Evolutionary conservation across 192 early-diverging fungal species (phyloP).

Genomic region (Haplosporangium gracile): DNA sequence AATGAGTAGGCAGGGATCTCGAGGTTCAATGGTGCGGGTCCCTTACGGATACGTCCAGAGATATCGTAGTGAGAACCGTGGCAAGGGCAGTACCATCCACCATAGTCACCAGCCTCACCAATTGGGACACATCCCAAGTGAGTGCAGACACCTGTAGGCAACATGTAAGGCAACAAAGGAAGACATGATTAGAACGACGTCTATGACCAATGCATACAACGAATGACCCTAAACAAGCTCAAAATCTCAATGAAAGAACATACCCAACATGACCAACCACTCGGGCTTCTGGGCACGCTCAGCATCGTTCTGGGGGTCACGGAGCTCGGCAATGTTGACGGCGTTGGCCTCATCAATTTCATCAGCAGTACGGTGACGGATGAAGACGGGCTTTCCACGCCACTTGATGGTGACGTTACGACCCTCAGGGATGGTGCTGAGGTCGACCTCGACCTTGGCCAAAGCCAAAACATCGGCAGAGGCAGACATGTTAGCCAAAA

Average conservation of each 20-base stretch:
- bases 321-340: slow-evolving; percentile 83
- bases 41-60: slow-evolving; percentile 97
- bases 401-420: slow-evolving; percentile 99
- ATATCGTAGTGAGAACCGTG: slow-evolving; percentile 99
- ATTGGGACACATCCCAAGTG: slow-evolving; percentile 98
- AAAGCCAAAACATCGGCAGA: slow-evolving; percentile 98
- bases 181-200: background rate
- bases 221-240: background rate
- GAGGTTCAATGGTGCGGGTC: slow-evolving; percentile 98
- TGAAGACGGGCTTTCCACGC: slow-evolving; percentile 99
- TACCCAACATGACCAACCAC: slow-evolving; percentile 97
- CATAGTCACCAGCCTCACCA: slow-evolving; percentile 97
- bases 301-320: slow-evolving; percentile 93
- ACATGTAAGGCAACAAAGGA: background rate
- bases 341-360: slow-evolving; percentile 95
- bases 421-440: slow-evolving; percentile 93
- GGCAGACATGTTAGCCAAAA: slow-evolving; percentile 89
- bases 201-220: background rate
- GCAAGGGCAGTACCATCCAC: slow-evolving; percentile 99
- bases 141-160: slow-evolving; percentile 55
- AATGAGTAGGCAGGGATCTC: slow-evolving; percentile 88
- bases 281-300: slow-evolving; percentile 91
- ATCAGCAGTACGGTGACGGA: slow-evolving; percentile 94
- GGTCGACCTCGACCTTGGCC: slow-evolving; percentile 97
- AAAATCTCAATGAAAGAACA: slow-evolving; percentile 57